Conservation (phyloP, 2,329 filamentous ascomycete species). For the Cytospora schulzeri region DNA sequence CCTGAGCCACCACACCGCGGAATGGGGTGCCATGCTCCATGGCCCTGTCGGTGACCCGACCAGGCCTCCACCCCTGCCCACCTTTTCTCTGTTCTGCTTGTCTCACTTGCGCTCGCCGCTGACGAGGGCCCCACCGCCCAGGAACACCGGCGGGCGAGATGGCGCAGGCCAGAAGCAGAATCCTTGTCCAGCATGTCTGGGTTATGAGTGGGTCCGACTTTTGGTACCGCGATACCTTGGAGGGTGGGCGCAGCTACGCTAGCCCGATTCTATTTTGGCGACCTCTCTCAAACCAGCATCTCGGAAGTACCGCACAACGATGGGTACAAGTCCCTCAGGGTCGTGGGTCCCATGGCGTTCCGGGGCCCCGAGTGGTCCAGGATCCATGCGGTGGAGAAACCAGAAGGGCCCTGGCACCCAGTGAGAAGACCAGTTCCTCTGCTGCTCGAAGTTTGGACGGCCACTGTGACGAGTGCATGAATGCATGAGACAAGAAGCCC, state of each 20-base stretch:
- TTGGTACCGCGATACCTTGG: slow-evolving; percentile 25
- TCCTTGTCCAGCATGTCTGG: slow-evolving; percentile 44
- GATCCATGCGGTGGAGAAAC: slow-evolving; percentile 20
- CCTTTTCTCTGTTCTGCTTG: slow-evolving; percentile 44
- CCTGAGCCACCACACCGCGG: slow-evolving; percentile 25
- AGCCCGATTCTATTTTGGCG: slow-evolving; percentile 43
- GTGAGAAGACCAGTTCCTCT: slow-evolving; percentile 16
- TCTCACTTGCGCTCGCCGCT: slow-evolving; percentile 51
- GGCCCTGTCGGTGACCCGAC: slow-evolving; percentile 33
- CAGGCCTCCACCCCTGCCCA: slow-evolving; percentile 30
- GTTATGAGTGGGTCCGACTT: slow-evolving; percentile 37
- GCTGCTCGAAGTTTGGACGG: slow-evolving; percentile 18
- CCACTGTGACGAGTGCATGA: slow-evolving; percentile 18
- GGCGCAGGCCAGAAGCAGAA: slow-evolving; percentile 29
- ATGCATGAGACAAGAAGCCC: slow-evolving; percentile 20
- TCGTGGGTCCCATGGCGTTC: slow-evolving; percentile 27
- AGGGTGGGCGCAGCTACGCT: slow-evolving; percentile 40
- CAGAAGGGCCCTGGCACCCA: slow-evolving; percentile 15
- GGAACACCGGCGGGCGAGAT: slow-evolving; percentile 37
- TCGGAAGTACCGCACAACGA: slow-evolving; percentile 30
- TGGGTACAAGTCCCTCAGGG: slow-evolving; percentile 28
- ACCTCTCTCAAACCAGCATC: slow-evolving; percentile 23
- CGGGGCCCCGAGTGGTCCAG: slow-evolving; percentile 28
- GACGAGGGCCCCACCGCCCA: slow-evolving; percentile 43
- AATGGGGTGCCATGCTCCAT: slow-evolving; percentile 26